A percentile compares a stretch with the other conserved stretches of the same genome.
Evolutionary conservation across 148 eudicot species (phyloP).

Genomic region (Fagopyrum homotropicum): DNA sequence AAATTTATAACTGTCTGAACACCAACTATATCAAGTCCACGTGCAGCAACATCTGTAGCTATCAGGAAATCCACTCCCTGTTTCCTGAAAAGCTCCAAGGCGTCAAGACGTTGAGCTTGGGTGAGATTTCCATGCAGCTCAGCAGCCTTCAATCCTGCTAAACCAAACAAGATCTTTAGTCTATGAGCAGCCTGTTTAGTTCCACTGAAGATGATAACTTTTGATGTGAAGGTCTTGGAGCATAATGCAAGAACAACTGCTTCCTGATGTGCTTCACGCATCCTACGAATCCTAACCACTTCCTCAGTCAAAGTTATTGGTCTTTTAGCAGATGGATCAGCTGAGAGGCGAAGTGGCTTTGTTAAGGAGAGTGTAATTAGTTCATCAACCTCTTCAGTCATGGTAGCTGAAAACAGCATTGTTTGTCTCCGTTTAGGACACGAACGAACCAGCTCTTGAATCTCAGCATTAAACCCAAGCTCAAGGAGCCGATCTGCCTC

Average conservation of each 20-base stretch:
- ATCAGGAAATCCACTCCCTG: conserved; percentile 87
- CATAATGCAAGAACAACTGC: conserved; percentile 92
- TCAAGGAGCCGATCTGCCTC: conserved; percentile 97
- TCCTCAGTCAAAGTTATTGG: conserved; percentile 80
- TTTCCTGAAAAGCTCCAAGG: conserved; percentile 73
- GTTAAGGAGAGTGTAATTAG: conserved; percentile 69
- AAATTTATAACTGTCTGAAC: conserved; percentile 83
- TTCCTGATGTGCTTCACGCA: conserved; percentile 84
- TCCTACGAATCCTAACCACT: conserved; percentile 86
- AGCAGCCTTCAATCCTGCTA: conserved; percentile 82
- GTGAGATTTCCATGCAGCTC: conserved; percentile 91
- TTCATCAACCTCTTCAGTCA: conserved; percentile 81
- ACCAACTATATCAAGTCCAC: conserved; percentile 93
- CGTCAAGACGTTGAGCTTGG: conserved; percentile 83
- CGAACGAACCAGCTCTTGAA: conserved; percentile 73
- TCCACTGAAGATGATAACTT: conserved; percentile 92
- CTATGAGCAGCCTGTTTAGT: conserved; percentile 89
- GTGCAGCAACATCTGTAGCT: conserved; percentile 90
- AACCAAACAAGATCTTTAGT: conserved; percentile 83
- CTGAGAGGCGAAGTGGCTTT: conserved; percentile 76
- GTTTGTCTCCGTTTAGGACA: conserved; percentile 94
- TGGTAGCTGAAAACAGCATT: conserved; percentile 96
- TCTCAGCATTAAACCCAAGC: conserved; percentile 90
- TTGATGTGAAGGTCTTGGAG: conserved; percentile 74
- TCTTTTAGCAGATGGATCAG: conserved; percentile 76